Percentiles rank a stretch among this genome's conserved stretches.
Evolutionary conservation across 441 rosid genomes (phyloP).

Genomic region (Erodium trifolium): DNA sequence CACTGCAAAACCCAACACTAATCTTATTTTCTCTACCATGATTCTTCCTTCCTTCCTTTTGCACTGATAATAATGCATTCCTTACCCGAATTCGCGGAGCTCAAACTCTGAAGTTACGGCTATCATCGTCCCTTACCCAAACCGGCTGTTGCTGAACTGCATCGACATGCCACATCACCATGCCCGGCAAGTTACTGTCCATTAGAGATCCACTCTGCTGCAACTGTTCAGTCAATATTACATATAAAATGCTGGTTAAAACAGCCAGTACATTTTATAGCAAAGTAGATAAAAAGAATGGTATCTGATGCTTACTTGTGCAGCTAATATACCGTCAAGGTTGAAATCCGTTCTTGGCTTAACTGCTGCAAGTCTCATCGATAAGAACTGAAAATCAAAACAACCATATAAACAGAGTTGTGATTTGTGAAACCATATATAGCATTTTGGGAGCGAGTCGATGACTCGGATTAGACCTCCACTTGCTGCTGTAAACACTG

Average conservation of each 20-base stretch:
- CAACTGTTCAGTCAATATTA: slow-evolving; percentile 18
- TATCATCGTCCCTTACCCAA: slow-evolving; percentile 62
- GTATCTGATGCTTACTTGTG: slow-evolving; percentile 55
- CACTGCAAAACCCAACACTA: slow-evolving; percentile 19
- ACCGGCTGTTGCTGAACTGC: slow-evolving; percentile 38
- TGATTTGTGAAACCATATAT: not conserved
- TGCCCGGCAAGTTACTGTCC: slow-evolving; percentile 46
- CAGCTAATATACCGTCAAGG: slow-evolving; percentile 52
- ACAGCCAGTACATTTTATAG: not conserved
- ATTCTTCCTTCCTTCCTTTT: no score
- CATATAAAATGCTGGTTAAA: not conserved
- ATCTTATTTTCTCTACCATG: no score
- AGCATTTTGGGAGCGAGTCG: no score
- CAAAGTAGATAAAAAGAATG: slow-evolving; percentile 12
- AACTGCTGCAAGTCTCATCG: slow-evolving; percentile 90
- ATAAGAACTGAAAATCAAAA: slow-evolving; percentile 56
- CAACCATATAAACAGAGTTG: slow-evolving; percentile 14
- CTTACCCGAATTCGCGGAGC: slow-evolving; percentile 60
- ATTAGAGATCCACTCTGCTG: slow-evolving; percentile 45
- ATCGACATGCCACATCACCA: slow-evolving; percentile 49
- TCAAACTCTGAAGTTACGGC: slow-evolving; percentile 40
- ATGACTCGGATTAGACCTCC: slow-evolving; percentile 48
- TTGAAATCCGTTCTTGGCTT: slow-evolving; percentile 81
- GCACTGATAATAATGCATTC: slow-evolving; percentile 22
- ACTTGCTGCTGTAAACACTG: slow-evolving; percentile 78